Evolutionary conservation across 106 monocot species (phyloP), one percentile per base, ranked within the genome.

Genomic region (Cymbidium sinense): DNA sequence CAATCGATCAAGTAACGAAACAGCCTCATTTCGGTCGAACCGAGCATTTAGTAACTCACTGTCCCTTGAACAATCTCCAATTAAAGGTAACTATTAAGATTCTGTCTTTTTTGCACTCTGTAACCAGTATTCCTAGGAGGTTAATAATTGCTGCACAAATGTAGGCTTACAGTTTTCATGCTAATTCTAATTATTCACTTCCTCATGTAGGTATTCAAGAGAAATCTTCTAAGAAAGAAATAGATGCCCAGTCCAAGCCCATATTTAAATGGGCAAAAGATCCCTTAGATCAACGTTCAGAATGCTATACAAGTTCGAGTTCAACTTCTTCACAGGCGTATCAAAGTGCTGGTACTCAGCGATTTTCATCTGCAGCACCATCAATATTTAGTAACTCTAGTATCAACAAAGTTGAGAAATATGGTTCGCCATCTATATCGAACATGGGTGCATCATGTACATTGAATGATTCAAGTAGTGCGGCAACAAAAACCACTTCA

Each of bases 211-310:
- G 77, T 20, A 36, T 62, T 39, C 64, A 80, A 50, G 82, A 85
- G 39, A 87, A 83, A 54, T n/a, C 61, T 20, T 72, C 75, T 27
- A 80, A 79, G 58, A 76, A 82, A 34, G 34, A 15, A 29, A 65
- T 29, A 35, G 84, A 85, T 79, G 39, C 80, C 79, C 88, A 76
- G 35, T 75, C 86, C 75, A 85, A 70, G 64, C 62, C 79, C 43
- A 54, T 84, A 28, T 85, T 93, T 74, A 91, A 80, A 76, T 89
- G 84, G 91, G 70, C 81, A 75, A 88, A 77, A 73, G 90, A 90
- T 43, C 33, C 70, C 28, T 80, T 93, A 37, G 82, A 70, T 43
- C 77, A 77, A 71, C 34, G 84, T 70, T 76, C 82, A 51, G 28
- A 27, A 25, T 44, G 44, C 25, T 54, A 50, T 70, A 43, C 58